Evolutionary conservation across 2,329 filamentous ascomycete species (phyloP), one percentile per base, ranked within the genome.

Genomic region (Drechslerella stenobrocha): DNA sequence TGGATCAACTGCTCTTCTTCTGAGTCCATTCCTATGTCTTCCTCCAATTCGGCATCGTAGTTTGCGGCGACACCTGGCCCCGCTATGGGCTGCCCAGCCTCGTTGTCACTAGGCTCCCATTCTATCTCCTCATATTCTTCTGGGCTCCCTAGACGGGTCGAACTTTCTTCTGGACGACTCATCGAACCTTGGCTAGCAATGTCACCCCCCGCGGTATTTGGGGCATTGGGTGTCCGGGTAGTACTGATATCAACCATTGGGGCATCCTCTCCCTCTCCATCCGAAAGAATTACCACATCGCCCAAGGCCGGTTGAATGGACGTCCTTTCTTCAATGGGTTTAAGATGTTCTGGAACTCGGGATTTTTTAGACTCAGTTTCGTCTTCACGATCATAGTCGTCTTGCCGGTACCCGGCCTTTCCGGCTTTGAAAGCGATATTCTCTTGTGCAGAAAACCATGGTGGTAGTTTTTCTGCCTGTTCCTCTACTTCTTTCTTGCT

Each of bases 1-100:
- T 83, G 84, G 58, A 97, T 82, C 4, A 98, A 81, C 72, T 96
- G 90, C 74, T 91, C 91, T 70, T 97, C 92, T 76, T 96, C 93
- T 78, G 24, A 76, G 75, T 32, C 78, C 76, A 76, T 34, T 53
- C 30, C 65, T 1, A 57, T 1, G 13, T 77, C 76, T 0, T 75
- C 75, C 15, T 77, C 73, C 42, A 42, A 34, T 22, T 73, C 71
- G 6, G 65, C 18, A 3, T 58, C 52, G 22, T 42, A n/a, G 9
- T 44, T 74, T 73, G 6, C 30, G 22, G 42, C 28, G 11, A 2
- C n/a, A 11, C n/a, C 37, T 15, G 18, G 42, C 18, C 45, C 20
- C 15, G 28, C 34, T 26, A 3, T 11, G 3, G 22, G 24, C 26
- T 47, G 37, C 11, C 18, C 7, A 20, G 5, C 60, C 44, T 76